Percentiles rank a stretch among this genome's conserved stretches.
Evolutionary conservation across 1,284 basidiomycete species (phyloP).

Genomic region (Neonothopanus nambi): DNA sequence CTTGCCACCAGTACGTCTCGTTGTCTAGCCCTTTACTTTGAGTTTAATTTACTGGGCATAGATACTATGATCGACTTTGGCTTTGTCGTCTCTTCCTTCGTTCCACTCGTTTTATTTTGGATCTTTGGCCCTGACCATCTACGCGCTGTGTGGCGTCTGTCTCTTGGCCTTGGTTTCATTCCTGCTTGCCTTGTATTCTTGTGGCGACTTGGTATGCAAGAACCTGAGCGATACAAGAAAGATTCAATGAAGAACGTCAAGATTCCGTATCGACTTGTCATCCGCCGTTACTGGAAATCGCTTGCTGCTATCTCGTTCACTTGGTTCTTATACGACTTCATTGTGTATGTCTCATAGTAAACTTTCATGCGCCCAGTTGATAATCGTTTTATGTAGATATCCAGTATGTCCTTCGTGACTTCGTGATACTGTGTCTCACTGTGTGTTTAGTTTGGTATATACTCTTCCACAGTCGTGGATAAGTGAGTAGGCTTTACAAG

Average conservation of each 20-base stretch:
- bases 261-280: conserved; percentile 78
- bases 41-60: conserved; percentile 26
- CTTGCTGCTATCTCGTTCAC: conserved; percentile 70
- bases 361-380: conserved; percentile 36
- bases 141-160: conserved; percentile 85
- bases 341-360: conserved; percentile 62
- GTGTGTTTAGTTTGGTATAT: conserved; percentile 81
- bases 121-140: conserved; percentile 60
- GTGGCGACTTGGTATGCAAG: conserved; percentile 86
- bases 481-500: conserved; percentile 39
- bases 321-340: conserved; percentile 88
- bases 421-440: no score
- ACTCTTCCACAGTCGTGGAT: conserved; percentile 77
- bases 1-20: conserved; percentile 72
- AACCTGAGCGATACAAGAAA: conserved; percentile 71
- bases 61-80: conserved; percentile 89
- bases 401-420: conserved; percentile 4
- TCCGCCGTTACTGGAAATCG: conserved; percentile 79
- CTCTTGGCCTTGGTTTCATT: conserved; percentile 85
- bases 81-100: conserved; percentile 83
- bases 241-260: no score
- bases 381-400: not conserved
- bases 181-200: conserved; percentile 81
- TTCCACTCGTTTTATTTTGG: conserved; percentile 84
- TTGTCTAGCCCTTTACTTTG: not conserved